Percentiles rank a stretch among this genome's conserved stretches.
These are phyloP conservation scores for Cinnamomum micranthum DNA, from an alignment of 164 flowering plant species.

Conservation along the genomic window DNA sequence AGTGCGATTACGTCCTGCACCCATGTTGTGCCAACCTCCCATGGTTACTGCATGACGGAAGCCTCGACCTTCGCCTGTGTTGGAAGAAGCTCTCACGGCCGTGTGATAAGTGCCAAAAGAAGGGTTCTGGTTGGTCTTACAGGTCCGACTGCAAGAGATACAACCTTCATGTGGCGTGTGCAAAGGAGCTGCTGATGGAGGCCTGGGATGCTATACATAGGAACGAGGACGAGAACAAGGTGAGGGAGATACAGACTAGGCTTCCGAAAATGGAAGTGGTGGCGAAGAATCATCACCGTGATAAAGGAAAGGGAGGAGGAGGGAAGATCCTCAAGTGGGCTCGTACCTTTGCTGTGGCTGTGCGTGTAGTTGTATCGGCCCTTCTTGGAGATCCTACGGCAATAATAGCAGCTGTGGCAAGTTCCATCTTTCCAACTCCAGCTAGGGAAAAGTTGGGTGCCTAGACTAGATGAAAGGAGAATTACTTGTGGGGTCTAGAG, in stretches of 20 bases:
- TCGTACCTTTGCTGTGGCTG: slow-evolving; percentile 43
- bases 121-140: slow-evolving; percentile 53
- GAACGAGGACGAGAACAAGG: slow-evolving; percentile 37
- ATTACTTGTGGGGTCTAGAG: too few species aligned
- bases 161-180: slow-evolving; percentile 65
- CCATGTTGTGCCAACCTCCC: slow-evolving; percentile 69
- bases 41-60: slow-evolving; percentile 43
- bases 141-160: slow-evolving; percentile 45
- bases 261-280: slow-evolving; percentile 40
- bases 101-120: slow-evolving; percentile 46
- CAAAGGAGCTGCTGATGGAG: slow-evolving; percentile 51
- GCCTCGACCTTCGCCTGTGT: slow-evolving; percentile 30
- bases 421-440: slow-evolving; percentile 15
- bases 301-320: slow-evolving; percentile 7
- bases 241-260: slow-evolving; percentile 39
- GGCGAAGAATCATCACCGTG: slow-evolving; percentile 17
- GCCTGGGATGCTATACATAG: slow-evolving; percentile 55
- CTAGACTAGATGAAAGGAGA: too few species aligned
- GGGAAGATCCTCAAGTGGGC: slow-evolving; percentile 38
- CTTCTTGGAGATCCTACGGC: slow-evolving; percentile 41
- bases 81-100: slow-evolving; percentile 32
- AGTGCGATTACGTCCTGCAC: slow-evolving; percentile 58
- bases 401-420: slow-evolving; percentile 30
- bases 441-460: slow-evolving; percentile 1
- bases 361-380: slow-evolving; percentile 40